Percentiles rank a stretch among this genome's conserved stretches.
These are phyloP conservation scores for Rhodotorula sp. DNA, from an alignment of 1,284 basidiomycete genomes.

Conservation along the genomic window DNA sequence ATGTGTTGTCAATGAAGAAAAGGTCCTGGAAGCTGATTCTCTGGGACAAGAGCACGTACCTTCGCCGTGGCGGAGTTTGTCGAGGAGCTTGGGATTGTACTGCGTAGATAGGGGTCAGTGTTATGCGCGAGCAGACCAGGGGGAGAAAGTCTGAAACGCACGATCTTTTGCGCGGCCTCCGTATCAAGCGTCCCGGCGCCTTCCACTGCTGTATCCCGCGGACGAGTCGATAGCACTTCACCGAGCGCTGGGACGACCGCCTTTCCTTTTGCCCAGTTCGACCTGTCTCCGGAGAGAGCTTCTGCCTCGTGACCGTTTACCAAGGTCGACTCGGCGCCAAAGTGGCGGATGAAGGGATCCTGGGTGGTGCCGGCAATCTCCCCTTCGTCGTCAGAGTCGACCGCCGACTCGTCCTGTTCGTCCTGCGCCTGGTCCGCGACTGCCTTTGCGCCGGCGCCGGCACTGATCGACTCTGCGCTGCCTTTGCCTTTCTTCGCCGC, in stretches of 20 bases:
- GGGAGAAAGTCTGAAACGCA: not conserved
- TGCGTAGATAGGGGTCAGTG: not conserved
- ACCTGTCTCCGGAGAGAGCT: not conserved
- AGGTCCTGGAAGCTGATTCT: too few relatives aligned
- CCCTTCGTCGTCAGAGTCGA: not conserved
- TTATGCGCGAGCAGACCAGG: not conserved
- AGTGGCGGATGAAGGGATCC: constrained; percentile 15
- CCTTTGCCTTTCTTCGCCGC: not conserved
- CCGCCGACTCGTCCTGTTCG: not conserved
- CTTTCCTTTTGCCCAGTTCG: constrained; percentile 24
- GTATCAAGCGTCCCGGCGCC: constrained; percentile 34
- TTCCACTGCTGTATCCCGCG: constrained; percentile 39
- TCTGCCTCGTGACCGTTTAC: not conserved
- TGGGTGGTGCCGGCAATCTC: not conserved
- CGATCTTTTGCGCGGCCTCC: constrained; percentile 1
- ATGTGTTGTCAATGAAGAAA: not conserved
- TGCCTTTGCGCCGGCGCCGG: too few relatives aligned
- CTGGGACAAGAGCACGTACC: constrained; percentile 40
- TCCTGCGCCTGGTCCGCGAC: not conserved
- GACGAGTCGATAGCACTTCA: constrained; percentile 28
- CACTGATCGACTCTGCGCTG: not conserved
- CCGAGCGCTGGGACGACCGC: constrained; percentile 7
- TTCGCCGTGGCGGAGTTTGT: constrained; percentile 42
- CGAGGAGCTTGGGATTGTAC: constrained; percentile 40
- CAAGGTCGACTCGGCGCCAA: constrained; percentile 2